These are phyloP conservation scores for Chlamydomonas reinhardtii DNA, from an alignment of 163 green algal genomes.

Conservation along the genomic window DNA sequence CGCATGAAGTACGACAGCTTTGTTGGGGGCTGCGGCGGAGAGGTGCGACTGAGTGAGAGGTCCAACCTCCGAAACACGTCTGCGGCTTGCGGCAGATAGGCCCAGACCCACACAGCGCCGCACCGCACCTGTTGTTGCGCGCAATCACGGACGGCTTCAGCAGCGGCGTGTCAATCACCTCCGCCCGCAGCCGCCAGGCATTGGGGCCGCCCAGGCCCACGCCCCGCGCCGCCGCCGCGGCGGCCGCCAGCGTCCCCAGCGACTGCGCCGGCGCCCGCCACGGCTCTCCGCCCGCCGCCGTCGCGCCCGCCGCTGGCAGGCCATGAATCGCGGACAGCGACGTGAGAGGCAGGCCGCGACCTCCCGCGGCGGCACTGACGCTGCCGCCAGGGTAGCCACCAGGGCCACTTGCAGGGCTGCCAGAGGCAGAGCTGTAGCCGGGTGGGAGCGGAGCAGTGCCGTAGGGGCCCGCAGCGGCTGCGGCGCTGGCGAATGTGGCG, in stretches of 20 bases:
- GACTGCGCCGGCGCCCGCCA: not conserved
- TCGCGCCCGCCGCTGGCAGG: not conserved
- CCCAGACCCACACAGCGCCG: too few species aligned
- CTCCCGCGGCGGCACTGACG: too few species aligned
- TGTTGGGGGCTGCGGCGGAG: too few species aligned
- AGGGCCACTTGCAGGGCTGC: not conserved
- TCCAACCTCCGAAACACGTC: too few species aligned
- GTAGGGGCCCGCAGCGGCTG: not conserved
- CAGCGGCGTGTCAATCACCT: slow-evolving; percentile 8
- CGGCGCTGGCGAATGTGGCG: too few species aligned
- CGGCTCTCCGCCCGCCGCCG: not conserved
- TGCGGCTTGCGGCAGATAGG: too few species aligned
- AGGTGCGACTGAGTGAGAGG: too few species aligned
- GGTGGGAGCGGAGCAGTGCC: too few species aligned
- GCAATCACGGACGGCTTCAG: slow-evolving; percentile 22
- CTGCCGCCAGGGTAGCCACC: too few species aligned
- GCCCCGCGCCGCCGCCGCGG: not conserved
- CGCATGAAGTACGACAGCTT: too few species aligned
- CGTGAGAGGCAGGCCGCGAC: not conserved
- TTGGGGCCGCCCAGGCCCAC: not conserved
- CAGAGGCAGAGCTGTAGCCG: too few species aligned
- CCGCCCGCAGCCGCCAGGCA: not conserved
- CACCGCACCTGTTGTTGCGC: slow-evolving; percentile 13
- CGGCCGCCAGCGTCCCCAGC: not conserved
- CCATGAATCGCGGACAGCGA: not conserved